These are phyloP conservation scores for Brassica nigra DNA, from an alignment of 345 rosid species.

Conservation along the genomic window DNA sequence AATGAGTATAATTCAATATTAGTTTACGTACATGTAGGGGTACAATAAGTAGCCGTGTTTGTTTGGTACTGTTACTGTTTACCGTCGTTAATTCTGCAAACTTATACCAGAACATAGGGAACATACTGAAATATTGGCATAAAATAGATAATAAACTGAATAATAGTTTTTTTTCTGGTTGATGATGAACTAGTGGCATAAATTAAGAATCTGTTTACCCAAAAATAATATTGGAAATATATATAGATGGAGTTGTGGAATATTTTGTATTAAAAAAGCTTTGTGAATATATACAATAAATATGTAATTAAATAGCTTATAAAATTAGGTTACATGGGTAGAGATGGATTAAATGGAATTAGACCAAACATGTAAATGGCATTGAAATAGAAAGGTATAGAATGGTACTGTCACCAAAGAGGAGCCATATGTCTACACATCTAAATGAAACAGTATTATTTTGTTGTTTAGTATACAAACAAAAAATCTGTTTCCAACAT, in stretches of 20 bases:
- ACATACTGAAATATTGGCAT: neutral
- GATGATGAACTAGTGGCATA: neutral
- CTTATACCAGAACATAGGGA: neutral
- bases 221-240: neutral
- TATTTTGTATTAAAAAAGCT: neutral
- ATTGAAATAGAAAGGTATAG: slow-evolving; percentile 23
- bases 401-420: slow-evolving; percentile 22
- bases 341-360: slow-evolving; percentile 34
- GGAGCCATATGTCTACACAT: slow-evolving; percentile 29
- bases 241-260: neutral
- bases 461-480: neutral
- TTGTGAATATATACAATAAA: slow-evolving; percentile 6
- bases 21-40: slow-evolving; percentile 20
- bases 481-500: neutral
- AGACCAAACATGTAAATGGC: slow-evolving; percentile 14
- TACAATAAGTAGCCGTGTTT: slow-evolving; percentile 35
- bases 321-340: slow-evolving; percentile 34
- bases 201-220: neutral
- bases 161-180: neutral
- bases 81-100: slow-evolving; percentile 14
- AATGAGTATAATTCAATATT: slow-evolving; percentile 10
- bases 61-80: slow-evolving; percentile 1
- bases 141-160: neutral
- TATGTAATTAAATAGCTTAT: slow-evolving; percentile 22
- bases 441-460: neutral